A percentile compares a stretch with the other conserved stretches of the same genome.
phyloP scores from a whole-genome alignment of 208 protist species.

The Leishmania mexicana region DNA sequence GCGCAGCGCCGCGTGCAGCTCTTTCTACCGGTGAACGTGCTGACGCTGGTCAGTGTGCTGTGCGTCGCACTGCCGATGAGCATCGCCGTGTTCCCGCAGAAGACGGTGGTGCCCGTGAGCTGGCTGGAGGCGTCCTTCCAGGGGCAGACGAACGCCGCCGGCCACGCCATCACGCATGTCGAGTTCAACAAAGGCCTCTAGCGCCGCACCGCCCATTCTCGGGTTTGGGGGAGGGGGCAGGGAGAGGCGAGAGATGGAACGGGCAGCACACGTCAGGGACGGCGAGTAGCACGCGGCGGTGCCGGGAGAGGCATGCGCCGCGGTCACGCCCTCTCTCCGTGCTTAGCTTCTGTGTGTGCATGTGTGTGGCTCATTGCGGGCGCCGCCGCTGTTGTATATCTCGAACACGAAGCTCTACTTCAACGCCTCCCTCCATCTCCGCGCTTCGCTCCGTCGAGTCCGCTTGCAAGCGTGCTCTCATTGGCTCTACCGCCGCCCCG shows the following conservation, averaged over 20 bases:
- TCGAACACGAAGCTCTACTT: background rate
- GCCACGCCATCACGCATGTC: slow-evolving; percentile 40
- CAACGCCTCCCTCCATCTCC: background rate
- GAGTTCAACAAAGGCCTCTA: slow-evolving; percentile 62
- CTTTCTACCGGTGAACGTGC: slow-evolving; percentile 55
- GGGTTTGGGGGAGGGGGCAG: background rate
- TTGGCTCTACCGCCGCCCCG: background rate
- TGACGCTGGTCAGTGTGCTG: slow-evolving; percentile 46
- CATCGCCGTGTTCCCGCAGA: slow-evolving; percentile 66
- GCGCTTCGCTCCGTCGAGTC: background rate
- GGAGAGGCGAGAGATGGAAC: background rate
- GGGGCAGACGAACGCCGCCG: slow-evolving; percentile 33
- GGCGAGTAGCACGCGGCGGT: background rate
- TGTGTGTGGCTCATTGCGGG: background rate
- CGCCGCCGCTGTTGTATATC: background rate
- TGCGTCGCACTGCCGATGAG: slow-evolving; percentile 52
- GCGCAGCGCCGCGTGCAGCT: slow-evolving; percentile 35
- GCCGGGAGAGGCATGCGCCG: background rate
- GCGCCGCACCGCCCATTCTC: background rate
- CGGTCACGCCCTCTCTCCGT: background rate
- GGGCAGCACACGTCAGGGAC: background rate
- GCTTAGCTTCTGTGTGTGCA: background rate
- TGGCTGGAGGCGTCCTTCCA: slow-evolving; percentile 50
- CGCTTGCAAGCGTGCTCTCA: background rate
- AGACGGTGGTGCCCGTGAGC: slow-evolving; percentile 39